A percentile compares a stretch with the other conserved stretches of the same genome.
Evolutionary conservation across 2,329 filamentous ascomycete genomes (phyloP).

Genomic region (Xylaria arbuscula): DNA sequence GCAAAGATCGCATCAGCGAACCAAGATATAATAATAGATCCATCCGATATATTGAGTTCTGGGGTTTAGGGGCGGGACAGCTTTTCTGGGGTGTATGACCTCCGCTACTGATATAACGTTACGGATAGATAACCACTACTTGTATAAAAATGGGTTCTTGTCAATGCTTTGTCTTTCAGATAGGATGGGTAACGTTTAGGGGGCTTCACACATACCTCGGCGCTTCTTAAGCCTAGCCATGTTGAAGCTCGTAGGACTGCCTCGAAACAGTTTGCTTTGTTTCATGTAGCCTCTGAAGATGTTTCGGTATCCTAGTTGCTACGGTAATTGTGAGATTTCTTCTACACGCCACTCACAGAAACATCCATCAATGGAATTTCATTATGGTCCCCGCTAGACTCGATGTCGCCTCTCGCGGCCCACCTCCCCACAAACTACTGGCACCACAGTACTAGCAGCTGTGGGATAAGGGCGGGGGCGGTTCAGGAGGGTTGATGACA

Average conservation of each 20-base stretch:
- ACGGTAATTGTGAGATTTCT: slow-evolving; percentile 16
- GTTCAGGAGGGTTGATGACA: neutral
- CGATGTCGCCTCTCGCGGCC: slow-evolving; percentile 22
- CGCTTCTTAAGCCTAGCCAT: neutral
- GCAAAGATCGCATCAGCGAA: neutral
- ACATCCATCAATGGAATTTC: slow-evolving; percentile 31
- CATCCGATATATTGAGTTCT: neutral
- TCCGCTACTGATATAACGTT: neutral
- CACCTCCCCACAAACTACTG: slow-evolving; percentile 34
- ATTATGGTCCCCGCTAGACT: slow-evolving; percentile 16
- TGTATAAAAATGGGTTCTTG: neutral
- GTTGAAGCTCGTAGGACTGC: slow-evolving; percentile 3
- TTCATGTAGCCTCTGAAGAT: slow-evolving; percentile 6
- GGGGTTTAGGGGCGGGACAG: neutral
- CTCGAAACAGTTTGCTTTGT: neutral
- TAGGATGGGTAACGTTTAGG: neutral
- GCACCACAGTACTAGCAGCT: neutral
- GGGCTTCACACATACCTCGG: slow-evolving; percentile 1
- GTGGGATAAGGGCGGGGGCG: neutral
- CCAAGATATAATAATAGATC: slow-evolving; percentile 9
- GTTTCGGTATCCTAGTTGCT: slow-evolving; percentile 17
- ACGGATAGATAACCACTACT: slow-evolving; percentile 14
- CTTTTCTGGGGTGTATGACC: neutral
- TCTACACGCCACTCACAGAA: slow-evolving; percentile 11
- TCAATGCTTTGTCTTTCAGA: neutral